Evolutionary conservation across 768 basidiomycete species (phyloP).

Genomic region (Austroboletus eburneus): DNA sequence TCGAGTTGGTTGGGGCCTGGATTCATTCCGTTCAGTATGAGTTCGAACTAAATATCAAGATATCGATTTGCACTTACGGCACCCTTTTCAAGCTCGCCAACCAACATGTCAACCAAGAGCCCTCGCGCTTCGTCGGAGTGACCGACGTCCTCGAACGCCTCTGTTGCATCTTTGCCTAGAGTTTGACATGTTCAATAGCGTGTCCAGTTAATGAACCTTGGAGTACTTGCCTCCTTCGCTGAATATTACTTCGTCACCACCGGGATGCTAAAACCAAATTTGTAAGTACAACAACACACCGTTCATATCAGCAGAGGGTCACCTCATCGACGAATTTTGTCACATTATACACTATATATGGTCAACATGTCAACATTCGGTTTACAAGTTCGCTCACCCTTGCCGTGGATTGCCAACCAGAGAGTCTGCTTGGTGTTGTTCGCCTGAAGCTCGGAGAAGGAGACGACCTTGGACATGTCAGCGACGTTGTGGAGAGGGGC

Average conservation of each 20-base stretch:
- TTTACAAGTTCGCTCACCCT: constrained; percentile 47
- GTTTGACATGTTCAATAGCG: constrained; percentile 1
- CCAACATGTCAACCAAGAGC: constrained; percentile 69
- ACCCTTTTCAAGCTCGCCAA: constrained; percentile 78
- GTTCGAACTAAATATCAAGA: neutral
- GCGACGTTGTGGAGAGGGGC: constrained; percentile 11
- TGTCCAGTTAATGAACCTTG: constrained; percentile 2
- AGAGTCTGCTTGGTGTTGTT: constrained; percentile 73
- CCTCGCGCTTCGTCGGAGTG: constrained; percentile 97
- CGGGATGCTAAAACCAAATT: constrained; percentile 66
- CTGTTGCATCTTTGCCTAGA: constrained; percentile 90
- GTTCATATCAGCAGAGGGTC: constrained; percentile 13
- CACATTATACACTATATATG: constrained; percentile 78
- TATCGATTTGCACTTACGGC: constrained; percentile 42
- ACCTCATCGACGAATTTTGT: constrained; percentile 96
- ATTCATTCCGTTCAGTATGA: neutral
- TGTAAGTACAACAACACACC: constrained; percentile 9
- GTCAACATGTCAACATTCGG: constrained; percentile 1
- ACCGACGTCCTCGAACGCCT: constrained; percentile 98
- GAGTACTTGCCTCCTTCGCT: constrained; percentile 79
- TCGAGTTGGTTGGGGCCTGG: constrained; percentile 51
- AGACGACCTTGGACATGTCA: constrained; percentile 51
- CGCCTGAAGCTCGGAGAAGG: constrained; percentile 71
- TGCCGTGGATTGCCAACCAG: constrained; percentile 80
- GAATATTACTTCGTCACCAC: constrained; percentile 96